Base-by-base conservation (phyloP, 2,329 filamentous ascomycete species). In the Ceratocystis eucalypticola region DNA sequence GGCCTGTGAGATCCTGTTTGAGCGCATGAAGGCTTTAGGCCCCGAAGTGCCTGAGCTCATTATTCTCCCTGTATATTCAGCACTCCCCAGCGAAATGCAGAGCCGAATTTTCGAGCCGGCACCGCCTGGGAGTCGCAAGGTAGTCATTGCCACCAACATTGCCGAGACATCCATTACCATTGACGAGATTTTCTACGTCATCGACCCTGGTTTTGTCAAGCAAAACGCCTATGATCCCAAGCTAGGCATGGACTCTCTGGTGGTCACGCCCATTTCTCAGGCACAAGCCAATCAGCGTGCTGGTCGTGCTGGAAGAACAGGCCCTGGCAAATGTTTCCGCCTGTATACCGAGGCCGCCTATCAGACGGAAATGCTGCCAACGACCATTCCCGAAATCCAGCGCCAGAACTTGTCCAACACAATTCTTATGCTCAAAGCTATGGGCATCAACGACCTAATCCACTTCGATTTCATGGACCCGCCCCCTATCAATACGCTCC, bases 391-490 rank as follows among this genome's bases (percentile, higher is more conserved):
- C 0, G 94, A 97, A 72, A 99, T 99, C 64, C 94, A 99, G 74
- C 83, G 94, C 1, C 91, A 96, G 74, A 99, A 99, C 72, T 74
- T 99, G 65, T 89, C 91, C 0, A 87, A 89, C 71, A 96, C 93
- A 0, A 97, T 99, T 74, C 82, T 99, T 61, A 96, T 96, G 89
- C 83, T 99, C 63, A 99, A 99, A 74, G 94, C 94, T 0, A 97
- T 99, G 91, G 94, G 95, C 2, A 97, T 99, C 75, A 97, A 99
- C 73, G 94, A 99, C 73, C 80, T 99, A 1, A 81, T 99, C 12
- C 91, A 96, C 73, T 99, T 99, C 72, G 93, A 97, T 76, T 99
- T 99, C 72, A 97, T 99, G 93, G 94, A 99, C 72, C 92, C 94
- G 0, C 94, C 94, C 0, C 94, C 94, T 0, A 94, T 94, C 37